Evolutionary conservation across 164 flowering plant genomes (phyloP), one percentile per base, ranked within the genome.

Genomic region (Macadamia integrifolia): DNA sequence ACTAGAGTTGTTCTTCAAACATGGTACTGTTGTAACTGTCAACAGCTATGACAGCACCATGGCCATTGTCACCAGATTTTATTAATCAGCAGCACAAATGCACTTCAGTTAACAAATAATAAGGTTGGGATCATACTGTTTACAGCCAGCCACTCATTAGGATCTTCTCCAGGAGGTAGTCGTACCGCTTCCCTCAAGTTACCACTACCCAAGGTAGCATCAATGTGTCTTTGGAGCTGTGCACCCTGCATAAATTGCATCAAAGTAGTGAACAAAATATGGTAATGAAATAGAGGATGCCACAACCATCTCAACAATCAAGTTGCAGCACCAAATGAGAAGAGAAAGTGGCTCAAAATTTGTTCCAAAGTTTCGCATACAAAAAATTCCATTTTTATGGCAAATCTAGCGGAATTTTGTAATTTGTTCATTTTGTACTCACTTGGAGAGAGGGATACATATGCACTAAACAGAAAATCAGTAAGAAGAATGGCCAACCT

Each of bases 121-220:
- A 55, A 40, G 66, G 50, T 46, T 61, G 32, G 66, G 42, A 18
- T 29, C 69, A 64, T 78, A 88, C 93, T 82, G 72, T 87, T 88
- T 14, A 88, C 88, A 11, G 93, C 93, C 68, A 88, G 79, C 93
- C 93, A 88, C 63, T 88, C 93, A 62, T 87, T 78, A 14, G 69
- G 74, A 69, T 88, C 93, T 74, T 88, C 93, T 55, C 93, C 93
- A 30, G 88, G 89, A 15, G 93, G 93, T 40, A 88, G 75, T 40
- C 74, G 55, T 13, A 88, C 93, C 3, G 91, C 91, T 75, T 88
- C 93, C 74, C 87, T 87, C 77, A 88, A 75, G 71, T 88, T 88
- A 6, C 93, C 93, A 77, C 88, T 85, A 58, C 91, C 91, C 74
- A 88, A 76, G 62, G 93, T 88, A 10, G 91, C 88, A 84, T 81